Base-by-base conservation (phyloP, 305 asterid genomes). In the Withania somnifera region DNA sequence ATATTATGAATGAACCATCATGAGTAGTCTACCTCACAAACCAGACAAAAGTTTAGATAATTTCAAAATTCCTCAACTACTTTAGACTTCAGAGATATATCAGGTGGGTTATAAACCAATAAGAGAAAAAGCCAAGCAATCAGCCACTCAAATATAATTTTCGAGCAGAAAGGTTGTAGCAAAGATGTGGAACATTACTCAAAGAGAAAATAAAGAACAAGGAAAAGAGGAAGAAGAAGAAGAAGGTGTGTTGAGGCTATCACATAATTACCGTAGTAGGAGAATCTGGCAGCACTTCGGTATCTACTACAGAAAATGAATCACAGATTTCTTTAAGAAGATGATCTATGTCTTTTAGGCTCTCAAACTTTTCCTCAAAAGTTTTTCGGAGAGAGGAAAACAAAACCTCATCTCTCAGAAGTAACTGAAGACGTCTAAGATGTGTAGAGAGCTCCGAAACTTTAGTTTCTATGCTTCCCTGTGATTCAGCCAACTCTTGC, bases 401-500 rank as follows among this genome's bases (percentile, higher is more conserved):
- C 85, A 92, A 84, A 54, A 86, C 84, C 79, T 92, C 95, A 84
- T 96, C 98, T 87, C 89, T 86, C 77, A 92, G 88, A 86, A 91
- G 88, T 84, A 83, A 82, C 71, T 88, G 91, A 83, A 97, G 93
- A 84, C 87, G 87, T 77, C 87, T 85, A 82, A 91, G 87, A 83
- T 86, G 91, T 82, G 86, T 89, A 81, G 90, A 89, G 79, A 92
- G 84, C 90, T 91, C 98, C 83, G 85, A 58, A 79, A 90, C 87
- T 67, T 69, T 87, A 85, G 82, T 91, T 79, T 84, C 90, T 69
- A 86, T 52, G 85, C 88, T 88, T 84, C 93, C 93, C 85, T 81
- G 95, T 42, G 86, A 86, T 58, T 90, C 95, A 81, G 90, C 89
- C 88, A 94, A 88, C 88, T 94, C 97, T 86, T 90, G 91, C 90